These are phyloP conservation scores for Effrenium voratum DNA, from an alignment of 73 alveolate genomes.

Conservation along the genomic window DNA sequence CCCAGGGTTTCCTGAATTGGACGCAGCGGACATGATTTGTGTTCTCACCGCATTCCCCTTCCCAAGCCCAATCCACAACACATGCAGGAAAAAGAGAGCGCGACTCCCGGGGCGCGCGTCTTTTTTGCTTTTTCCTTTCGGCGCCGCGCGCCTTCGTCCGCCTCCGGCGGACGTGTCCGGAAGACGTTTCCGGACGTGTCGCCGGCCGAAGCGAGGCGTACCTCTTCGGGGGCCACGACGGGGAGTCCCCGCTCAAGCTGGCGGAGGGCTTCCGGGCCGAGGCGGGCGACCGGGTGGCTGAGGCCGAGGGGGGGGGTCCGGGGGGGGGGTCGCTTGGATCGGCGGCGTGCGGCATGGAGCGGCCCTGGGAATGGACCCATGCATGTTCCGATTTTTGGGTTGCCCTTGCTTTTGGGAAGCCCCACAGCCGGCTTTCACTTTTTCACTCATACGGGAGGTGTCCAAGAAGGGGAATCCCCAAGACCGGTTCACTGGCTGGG, in stretches of 20 bases:
- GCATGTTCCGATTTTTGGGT: neutral
- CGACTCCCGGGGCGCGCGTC: too few relatives aligned
- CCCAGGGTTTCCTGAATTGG: too few relatives aligned
- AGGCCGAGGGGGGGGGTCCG: neutral
- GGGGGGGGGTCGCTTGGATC: neutral
- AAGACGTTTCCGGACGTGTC: neutral
- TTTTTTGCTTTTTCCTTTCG: too few relatives aligned
- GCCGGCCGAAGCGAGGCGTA: constrained; percentile 3
- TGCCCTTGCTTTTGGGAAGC: neutral
- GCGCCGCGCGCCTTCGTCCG: too few relatives aligned
- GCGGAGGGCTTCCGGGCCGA: neutral
- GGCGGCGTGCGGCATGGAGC: neutral
- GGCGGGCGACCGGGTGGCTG: neutral
- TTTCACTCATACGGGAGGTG: too few relatives aligned
- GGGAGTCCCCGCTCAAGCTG: constrained; percentile 41
- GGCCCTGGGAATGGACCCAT: neutral
- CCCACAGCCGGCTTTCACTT: too few relatives aligned
- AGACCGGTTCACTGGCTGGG: too few relatives aligned
- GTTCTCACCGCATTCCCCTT: too few relatives aligned
- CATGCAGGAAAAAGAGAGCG: too few relatives aligned
- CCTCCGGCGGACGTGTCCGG: neutral
- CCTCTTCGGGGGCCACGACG: constrained; percentile 84
- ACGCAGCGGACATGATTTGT: too few relatives aligned
- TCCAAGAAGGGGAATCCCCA: neutral
- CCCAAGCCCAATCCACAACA: too few relatives aligned